phyloP scores from a whole-genome alignment of 169 alveolate genomes.

The Fabrea salina region DNA sequence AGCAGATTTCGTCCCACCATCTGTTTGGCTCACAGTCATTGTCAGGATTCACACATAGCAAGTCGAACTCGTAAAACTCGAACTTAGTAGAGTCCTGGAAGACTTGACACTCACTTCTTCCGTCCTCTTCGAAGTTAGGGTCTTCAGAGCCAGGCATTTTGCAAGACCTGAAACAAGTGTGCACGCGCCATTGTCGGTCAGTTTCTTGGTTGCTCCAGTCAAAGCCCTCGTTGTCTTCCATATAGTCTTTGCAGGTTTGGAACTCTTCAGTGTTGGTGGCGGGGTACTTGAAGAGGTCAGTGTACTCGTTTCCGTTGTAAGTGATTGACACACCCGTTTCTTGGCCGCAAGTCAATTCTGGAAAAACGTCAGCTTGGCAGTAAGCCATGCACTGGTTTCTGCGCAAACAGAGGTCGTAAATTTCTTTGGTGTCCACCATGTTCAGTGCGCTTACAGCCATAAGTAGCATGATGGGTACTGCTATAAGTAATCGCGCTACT shows the following conservation, averaged over 20 bases:
- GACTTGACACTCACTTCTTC: constrained; percentile 22
- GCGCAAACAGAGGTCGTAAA: constrained; percentile 29
- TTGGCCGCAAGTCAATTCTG: constrained; percentile 29
- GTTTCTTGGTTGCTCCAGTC: constrained; percentile 34
- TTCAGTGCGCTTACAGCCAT: constrained; percentile 26
- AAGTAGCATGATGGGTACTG: constrained; percentile 36
- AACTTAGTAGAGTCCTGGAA: background rate
- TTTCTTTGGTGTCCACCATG: constrained; percentile 2
- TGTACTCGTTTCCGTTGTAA: constrained; percentile 49
- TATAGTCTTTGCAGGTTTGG: constrained; percentile 19
- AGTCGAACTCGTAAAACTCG: constrained; percentile 16
- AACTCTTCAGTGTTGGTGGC: constrained; percentile 10
- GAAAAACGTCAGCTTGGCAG: constrained; percentile 50
- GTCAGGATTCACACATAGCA: constrained; percentile 47
- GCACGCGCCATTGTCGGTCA: constrained; percentile 48
- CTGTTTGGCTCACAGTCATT: constrained; percentile 39
- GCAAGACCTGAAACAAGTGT: constrained; percentile 61
- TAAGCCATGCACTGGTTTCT: constrained; percentile 43
- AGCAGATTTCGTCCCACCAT: constrained; percentile 36
- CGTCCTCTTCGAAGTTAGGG: constrained; percentile 35
- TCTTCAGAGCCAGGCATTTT: constrained; percentile 12
- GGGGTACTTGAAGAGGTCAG: constrained; percentile 35
- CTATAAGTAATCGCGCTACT: constrained; percentile 47
- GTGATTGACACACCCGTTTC: background rate
- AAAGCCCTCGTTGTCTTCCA: constrained; percentile 33